Percentiles rank a stretch among this genome's conserved stretches.
phyloP scores from a whole-genome alignment of 228 moss, liverwort and hornwort genomes.

The Sphagnum magellanicum region DNA sequence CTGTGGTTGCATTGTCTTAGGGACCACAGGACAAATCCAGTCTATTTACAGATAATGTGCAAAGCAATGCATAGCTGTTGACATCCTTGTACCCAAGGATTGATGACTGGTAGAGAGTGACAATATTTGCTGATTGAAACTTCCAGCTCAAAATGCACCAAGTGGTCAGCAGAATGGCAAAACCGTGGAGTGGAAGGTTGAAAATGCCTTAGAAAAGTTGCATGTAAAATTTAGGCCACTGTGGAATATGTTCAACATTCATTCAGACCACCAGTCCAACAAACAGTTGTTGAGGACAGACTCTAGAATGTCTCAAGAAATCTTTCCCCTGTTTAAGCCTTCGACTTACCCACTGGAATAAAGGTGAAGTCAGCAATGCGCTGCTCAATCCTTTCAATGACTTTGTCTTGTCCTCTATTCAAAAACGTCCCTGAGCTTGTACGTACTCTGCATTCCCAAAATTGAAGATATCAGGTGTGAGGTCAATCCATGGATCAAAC shows the following conservation, averaged over 20 bases:
- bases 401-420: conserved; percentile 71
- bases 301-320: not conserved
- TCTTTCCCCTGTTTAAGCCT: not conserved
- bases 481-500: too few relatives aligned
- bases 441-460: conserved; percentile 53
- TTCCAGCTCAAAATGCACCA: not conserved
- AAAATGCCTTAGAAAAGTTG: too few relatives aligned
- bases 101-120: too few relatives aligned
- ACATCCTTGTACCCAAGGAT: too few relatives aligned
- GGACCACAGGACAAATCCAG: too few relatives aligned
- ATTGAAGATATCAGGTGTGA: too few relatives aligned
- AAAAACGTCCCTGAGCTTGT: conserved; percentile 99
- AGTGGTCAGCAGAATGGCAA: not conserved
- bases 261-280: not conserved
- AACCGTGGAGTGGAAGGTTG: too few relatives aligned
- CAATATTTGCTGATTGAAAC: too few relatives aligned
- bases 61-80: not conserved
- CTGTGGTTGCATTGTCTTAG: too few relatives aligned
- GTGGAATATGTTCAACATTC: too few relatives aligned
- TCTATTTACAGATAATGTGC: not conserved
- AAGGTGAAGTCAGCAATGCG: conserved; percentile 94
- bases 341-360: conserved; percentile 59
- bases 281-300: not conserved
- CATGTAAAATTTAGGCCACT: too few relatives aligned
- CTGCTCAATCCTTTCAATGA: conserved; percentile 63